Base-by-base conservation (phyloP, 2,329 filamentous ascomycete species). In the Leptosphaerulina australis region DNA sequence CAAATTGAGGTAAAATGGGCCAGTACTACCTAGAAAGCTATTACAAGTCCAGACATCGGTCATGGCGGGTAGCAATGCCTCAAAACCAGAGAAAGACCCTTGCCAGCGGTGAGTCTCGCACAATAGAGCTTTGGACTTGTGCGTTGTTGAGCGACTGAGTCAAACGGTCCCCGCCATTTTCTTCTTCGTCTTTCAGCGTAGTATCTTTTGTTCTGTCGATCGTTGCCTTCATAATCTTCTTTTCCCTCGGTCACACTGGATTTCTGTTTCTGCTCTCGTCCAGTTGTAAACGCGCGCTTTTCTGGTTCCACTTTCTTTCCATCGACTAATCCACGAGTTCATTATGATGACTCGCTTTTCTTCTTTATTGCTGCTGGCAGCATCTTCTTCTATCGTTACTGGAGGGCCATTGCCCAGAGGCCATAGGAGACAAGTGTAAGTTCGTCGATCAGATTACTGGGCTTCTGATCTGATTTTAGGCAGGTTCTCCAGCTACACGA, bases 21-120 rank as follows among this genome's bases (percentile, higher is more conserved):
- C 71, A 73, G 63, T 73, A 46, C 63, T 56, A 55, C 58, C 25
- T 43, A 26, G 25, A 29, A 39, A 45, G 43, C 60, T 65, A 64
- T 69, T 64, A 62, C 63, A 35, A 61, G 50, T 55, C 67, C 68
- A 73, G 71, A 73, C 70, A 62, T 67, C 66, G 63, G 56, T 61
- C 66, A 62, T 55, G 55, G 71, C 69, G 71, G 64, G 68, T 73
- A 72, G 58, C 55, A 47, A 59, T 65, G 63, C 70, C 62, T 73
- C 68, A 73, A 73, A 71, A 72, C 65, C 56, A 59, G 54, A 60
- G 43, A 36, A 45, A 43, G n/a, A 44, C 58, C 62, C 64, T 57
- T 55, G 55, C 30, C 31, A 53, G 58, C 63, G 59, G 61, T 69
- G 60, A 58, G 44, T 55, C 46, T 55, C 45, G 48, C 51, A 48